Evolutionary conservation across 352 stramenopile genomes (phyloP), one percentile per base, ranked within the genome.

Genomic region (Phytophthora tubulina): DNA sequence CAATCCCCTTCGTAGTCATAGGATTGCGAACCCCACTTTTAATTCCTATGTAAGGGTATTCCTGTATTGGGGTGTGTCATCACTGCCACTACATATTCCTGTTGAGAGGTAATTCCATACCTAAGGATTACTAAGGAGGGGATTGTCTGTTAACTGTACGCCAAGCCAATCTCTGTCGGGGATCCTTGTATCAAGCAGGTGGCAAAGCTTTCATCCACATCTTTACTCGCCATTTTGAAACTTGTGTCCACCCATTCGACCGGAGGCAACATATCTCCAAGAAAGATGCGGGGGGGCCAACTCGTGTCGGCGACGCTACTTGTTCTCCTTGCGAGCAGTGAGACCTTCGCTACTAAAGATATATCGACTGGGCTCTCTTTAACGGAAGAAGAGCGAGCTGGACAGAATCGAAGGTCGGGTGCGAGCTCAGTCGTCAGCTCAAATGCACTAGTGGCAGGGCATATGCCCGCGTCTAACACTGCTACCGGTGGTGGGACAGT

Each of bases 401-500:
- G 33, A 15, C 53, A 62, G 30, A 60, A 49, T 14, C 38, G 36
- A 60, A 36, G 21, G 38, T 38, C 41, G 6, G 30, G 39, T 8
- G 21, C 54, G 30, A 15, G 8, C 13, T 50, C 27, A 11, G 53
- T 60, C n/a, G 33, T 46, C 8, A 41, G 36, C n/a, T 52, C 56
- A 11, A 33, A 48, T 27, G 15, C 35, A 15, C 33, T 56, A 21
- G 63, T 44, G 7, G 53, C 42, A n/a, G 53, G 39, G 1, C 54
- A 62, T 42, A 42, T 21, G 38, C 15, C 63, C 46, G 5, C 30
- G 32, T 31, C 61, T 6, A 48, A 21, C 55, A 65, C 62, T 6
- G 8, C 10, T 36, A 70, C 62, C 17, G 53, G 54, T 46, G 63
- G 62, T 11, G 62, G 27, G 4, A 65, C 63, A 32, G 54, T 70